Evolutionary conservation across 495 filamentous ascomycete genomes (phyloP).

Genomic region (Tuber umbilicatum): DNA sequence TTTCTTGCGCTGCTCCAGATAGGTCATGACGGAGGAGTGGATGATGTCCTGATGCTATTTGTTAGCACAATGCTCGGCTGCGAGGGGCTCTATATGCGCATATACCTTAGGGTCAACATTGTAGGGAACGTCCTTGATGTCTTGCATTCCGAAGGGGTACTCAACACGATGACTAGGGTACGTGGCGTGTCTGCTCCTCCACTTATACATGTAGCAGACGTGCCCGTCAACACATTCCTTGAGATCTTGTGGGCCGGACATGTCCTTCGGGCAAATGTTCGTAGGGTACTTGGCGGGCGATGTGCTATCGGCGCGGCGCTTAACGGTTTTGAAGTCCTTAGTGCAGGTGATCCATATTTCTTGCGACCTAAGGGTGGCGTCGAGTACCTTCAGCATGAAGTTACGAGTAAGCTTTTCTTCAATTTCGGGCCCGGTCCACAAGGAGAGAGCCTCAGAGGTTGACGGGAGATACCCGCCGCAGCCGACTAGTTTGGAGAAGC

Average conservation of each 20-base stretch:
- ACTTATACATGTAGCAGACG: conserved; percentile 37
- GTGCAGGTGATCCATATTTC: conserved; percentile 37
- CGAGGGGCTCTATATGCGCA: background rate
- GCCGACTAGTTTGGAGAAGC: conserved; percentile 28
- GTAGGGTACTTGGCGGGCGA: conserved; percentile 13
- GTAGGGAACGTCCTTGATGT: conserved; percentile 19
- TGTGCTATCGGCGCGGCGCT: conserved; percentile 22
- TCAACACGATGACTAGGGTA: conserved; percentile 26
- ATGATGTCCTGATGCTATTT: conserved; percentile 27
- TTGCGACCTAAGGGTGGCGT: conserved; percentile 28
- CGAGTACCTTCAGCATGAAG: conserved; percentile 29
- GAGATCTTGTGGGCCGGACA: conserved; percentile 30
- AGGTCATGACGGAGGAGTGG: conserved; percentile 30
- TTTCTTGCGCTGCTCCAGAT: conserved; percentile 4
- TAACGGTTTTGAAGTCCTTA: conserved; percentile 24
- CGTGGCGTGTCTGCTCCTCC: conserved; percentile 15
- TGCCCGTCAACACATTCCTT: conserved; percentile 31
- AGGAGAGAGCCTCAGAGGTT: conserved; percentile 24
- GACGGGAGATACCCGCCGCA: conserved; percentile 22
- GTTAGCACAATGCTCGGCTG: background rate
- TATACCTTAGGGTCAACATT: conserved; percentile 18
- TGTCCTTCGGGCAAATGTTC: conserved; percentile 23
- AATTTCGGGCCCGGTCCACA: conserved; percentile 24
- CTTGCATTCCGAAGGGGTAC: conserved; percentile 24
- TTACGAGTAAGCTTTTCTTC: conserved; percentile 27